Evolutionary conservation across 2,329 filamentous ascomycete species (phyloP), one percentile per base, ranked within the genome.

Genomic region (Gnomoniopsis smithogilvyi): DNA sequence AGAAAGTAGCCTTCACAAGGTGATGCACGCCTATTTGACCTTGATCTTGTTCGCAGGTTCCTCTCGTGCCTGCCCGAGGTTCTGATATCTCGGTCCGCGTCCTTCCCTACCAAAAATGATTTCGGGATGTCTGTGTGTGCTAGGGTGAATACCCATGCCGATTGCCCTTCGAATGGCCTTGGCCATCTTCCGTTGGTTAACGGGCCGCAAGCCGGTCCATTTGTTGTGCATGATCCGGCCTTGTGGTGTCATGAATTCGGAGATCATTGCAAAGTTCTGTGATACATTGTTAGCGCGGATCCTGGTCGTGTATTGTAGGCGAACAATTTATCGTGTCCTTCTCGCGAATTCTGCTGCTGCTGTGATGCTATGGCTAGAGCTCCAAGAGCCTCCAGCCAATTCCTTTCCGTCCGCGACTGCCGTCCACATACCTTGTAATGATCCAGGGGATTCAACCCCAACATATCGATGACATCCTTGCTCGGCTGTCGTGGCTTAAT

Each of bases 241-340:
- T 77, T 91, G 90, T 12, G 87, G 76, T 0, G 90, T 92, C 69
- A 95, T 89, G 73, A 90, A 97, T 72, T 97, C 92, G 34, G 90
- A 90, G 75, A 98, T 89, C 62, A 99, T 85, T 41, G 90, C 86
- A 73, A 96, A 96, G 76, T 99, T 99, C 92, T 96, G 68, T 34
- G 14, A n/a, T 24, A 12, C 10, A 11, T 15, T 21, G 54, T 62
- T 52, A 63, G 62, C 34, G 15, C 14, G 3, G 63, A 43, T 34
- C 53, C 33, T 38, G 19, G 8, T 12, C 22, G 21, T 22, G n/a
- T 14, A 15, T 19, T 21, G 4, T 12, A 51, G 36, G 56, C 19
- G 15, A 45, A n/a, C 17, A 17, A 19, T 19, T n/a, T n/a, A n/a
- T n/a, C n/a, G n/a, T n/a, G n/a, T n/a, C n/a, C n/a, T n/a, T n/a